phyloP scores from a whole-genome alignment of 2,329 filamentous ascomycete species.

The Alternaria postmessia region DNA sequence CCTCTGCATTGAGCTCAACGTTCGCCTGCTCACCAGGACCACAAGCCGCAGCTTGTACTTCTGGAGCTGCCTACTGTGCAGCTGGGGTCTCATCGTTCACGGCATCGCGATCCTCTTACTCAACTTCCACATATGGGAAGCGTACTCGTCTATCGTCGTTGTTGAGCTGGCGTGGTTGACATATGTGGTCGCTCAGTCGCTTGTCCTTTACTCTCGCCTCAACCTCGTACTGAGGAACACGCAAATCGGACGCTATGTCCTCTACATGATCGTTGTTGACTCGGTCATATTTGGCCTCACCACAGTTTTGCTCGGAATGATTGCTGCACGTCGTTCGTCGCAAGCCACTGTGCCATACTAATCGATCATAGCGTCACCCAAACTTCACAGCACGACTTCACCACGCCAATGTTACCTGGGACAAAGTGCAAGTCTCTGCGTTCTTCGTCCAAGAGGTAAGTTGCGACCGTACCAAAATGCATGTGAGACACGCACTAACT shows the following conservation, averaged over 20 bases:
- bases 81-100: slow-evolving; percentile 49
- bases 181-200: slow-evolving; percentile 66
- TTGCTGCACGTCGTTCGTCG: slow-evolving; percentile 47
- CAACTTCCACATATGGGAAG: slow-evolving; percentile 53
- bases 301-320: slow-evolving; percentile 62
- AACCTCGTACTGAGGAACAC: slow-evolving; percentile 60
- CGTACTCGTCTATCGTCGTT: slow-evolving; percentile 49
- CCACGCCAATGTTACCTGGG: slow-evolving; percentile 37
- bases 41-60: slow-evolving; percentile 57
- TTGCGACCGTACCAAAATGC: not conserved
- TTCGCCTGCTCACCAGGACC: slow-evolving; percentile 49
- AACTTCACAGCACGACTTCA: slow-evolving; percentile 18
- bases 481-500: not conserved
- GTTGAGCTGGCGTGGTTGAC: slow-evolving; percentile 64
- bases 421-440: slow-evolving; percentile 51
- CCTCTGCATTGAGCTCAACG: slow-evolving; percentile 53
- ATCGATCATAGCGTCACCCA: slow-evolving; percentile 24
- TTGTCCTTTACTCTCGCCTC: slow-evolving; percentile 68
- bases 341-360: slow-evolving; percentile 3
- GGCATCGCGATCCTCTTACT: slow-evolving; percentile 53
- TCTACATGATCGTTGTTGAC: slow-evolving; percentile 64
- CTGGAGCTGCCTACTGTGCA: slow-evolving; percentile 48
- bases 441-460: slow-evolving; percentile 52
- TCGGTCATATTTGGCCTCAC: slow-evolving; percentile 62
- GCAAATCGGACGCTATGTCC: slow-evolving; percentile 49